Percentiles rank a stretch among this genome's conserved stretches.
Conservation (phyloP, 345 rosid genomes). For the Eucalyptus fibrosa region DNA sequence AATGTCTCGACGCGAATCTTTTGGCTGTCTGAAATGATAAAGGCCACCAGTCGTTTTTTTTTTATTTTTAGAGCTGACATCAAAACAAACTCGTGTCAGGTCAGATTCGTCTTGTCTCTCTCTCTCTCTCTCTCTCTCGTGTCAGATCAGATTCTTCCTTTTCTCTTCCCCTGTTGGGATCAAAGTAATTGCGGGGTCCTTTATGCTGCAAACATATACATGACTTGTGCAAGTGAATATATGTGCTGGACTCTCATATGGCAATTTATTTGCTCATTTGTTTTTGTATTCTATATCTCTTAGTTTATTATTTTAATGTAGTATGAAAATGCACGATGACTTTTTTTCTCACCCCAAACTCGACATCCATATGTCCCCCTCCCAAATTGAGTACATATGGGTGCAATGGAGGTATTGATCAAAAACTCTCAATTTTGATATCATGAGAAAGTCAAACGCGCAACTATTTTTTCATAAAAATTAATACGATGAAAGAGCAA, state of each 20-base stretch:
- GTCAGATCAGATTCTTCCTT: neutral
- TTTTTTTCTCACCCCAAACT: neutral
- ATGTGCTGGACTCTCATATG: neutral
- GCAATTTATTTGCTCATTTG: neutral
- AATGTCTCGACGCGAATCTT: neutral
- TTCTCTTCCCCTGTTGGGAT: neutral
- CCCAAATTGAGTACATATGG: neutral
- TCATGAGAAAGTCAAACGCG: rapidly evolving
- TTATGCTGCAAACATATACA: neutral
- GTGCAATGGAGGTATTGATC: neutral
- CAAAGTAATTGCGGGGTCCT: neutral
- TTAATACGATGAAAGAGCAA: neutral
- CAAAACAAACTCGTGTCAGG: neutral
- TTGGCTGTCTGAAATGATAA: neutral
- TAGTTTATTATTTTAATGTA: neutral
- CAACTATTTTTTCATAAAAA: neutral
- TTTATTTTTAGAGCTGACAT: neutral
- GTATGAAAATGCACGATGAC: neutral
- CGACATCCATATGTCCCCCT: neutral
- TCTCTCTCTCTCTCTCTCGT: neutral
- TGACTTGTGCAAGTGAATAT: neutral
- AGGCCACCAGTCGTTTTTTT: neutral
- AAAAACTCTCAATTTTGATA: neutral
- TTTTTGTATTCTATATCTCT: neutral
- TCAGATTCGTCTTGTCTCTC: neutral